Base-by-base conservation (phyloP, 768 basidiomycete species). In the Termitomyces sp. region DNA sequence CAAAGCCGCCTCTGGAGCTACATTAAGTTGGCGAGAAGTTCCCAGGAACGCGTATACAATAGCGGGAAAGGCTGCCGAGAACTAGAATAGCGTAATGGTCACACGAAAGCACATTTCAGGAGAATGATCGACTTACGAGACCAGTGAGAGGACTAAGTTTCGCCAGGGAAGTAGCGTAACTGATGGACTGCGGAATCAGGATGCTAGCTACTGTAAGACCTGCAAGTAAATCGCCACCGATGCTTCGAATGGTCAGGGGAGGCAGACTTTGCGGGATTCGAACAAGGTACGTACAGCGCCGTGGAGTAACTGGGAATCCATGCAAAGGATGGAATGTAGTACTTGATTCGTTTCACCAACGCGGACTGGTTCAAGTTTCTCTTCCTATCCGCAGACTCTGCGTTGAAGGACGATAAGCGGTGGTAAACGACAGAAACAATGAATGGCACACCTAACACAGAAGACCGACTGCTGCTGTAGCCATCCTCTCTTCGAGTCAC, bases 1-100 rank as follows among this genome's bases (percentile, higher is more conserved):
- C 9, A 97, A 76, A 1, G 95, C 86, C 1, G 95, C 95, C 68
- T 98, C 95, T 2, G 95, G 90, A 3, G 89, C 93, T 41, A 92
- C 89, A 62, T 88, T 91, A 9, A 92, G 81, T 63, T 90, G 90
- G 31, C 84, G 78, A 12, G 86, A 95, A 27, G 89, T 91, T 18
- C 95, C 95, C 4, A 97, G 80, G n/a, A 96, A 76, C 6, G 91
- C 91, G 69, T 97, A 98, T 12, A 89, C 75, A n/a, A 95, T 82
- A 13, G 89, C 88, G 7, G 94, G 93, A 58, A 98, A 85, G 8
- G 92, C 84, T 15, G 93, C 89, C 6, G 91, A 87, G 64, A 90
- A 91, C 89, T 94, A 20, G 15, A 12, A 59, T 34, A 51, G 16
- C 49, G 16, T 44, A 15, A 49, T 47, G 24, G 54, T 49, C 36